Percentiles rank a stretch among this genome's conserved stretches.
These are phyloP conservation scores for Microascus cirrosus DNA, from an alignment of 2,329 filamentous ascomycete genomes.

Conservation along the genomic window DNA sequence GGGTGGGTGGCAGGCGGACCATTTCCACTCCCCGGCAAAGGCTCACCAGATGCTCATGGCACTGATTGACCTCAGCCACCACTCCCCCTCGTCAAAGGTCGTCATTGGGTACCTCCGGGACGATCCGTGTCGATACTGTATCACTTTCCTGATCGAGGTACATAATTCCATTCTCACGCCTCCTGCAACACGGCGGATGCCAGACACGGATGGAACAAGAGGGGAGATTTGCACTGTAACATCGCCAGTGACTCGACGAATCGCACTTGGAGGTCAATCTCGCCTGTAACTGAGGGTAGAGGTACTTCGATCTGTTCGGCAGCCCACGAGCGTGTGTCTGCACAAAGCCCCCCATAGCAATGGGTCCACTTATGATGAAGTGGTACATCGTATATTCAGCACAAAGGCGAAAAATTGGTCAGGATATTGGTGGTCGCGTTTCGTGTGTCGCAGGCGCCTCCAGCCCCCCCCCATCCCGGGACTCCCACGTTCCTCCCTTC, in stretches of 20 bases:
- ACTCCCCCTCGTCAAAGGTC: not conserved
- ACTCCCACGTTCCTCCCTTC: not conserved
- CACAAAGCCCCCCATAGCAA: not conserved
- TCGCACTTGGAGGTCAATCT: not conserved
- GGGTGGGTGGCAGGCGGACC: too few relatives aligned
- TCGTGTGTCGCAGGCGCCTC: not conserved
- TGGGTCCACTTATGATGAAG: not conserved
- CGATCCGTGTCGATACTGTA: not conserved
- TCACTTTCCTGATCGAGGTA: not conserved
- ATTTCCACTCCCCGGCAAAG: too few relatives aligned
- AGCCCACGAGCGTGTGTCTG: not conserved
- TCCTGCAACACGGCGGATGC: not conserved
- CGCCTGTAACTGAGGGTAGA: not conserved
- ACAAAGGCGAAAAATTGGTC: not conserved
- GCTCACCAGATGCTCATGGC: too few relatives aligned
- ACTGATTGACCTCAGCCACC: not conserved
- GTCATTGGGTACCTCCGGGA: not conserved
- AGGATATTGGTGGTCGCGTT: not conserved
- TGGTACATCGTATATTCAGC: not conserved
- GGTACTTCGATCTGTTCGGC: not conserved
- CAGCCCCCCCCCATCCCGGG: too few relatives aligned
- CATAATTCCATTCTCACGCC: not conserved
- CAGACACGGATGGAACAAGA: not conserved
- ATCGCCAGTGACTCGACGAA: not conserved
- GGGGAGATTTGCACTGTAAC: not conserved